These are phyloP conservation scores for Pterocarpus macrocarpus DNA, from an alignment of 306 rosid species.

Conservation along the genomic window DNA sequence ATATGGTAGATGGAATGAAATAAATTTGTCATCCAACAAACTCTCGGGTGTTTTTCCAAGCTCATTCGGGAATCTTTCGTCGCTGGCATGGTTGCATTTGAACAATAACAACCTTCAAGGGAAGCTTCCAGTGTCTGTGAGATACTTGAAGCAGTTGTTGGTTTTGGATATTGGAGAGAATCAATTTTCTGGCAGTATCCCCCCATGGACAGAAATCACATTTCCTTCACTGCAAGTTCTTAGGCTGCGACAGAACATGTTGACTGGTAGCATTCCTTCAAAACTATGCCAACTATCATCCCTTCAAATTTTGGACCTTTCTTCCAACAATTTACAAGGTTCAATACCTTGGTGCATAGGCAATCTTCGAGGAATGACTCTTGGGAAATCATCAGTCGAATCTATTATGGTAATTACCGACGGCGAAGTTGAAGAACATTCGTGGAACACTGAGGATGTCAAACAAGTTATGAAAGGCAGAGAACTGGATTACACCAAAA, in stretches of 20 bases:
- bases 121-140: neutral
- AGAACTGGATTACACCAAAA: neutral
- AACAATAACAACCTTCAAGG: constrained; percentile 7
- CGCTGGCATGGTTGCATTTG: neutral
- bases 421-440: neutral
- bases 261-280: constrained; percentile 33
- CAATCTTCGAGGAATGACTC: constrained; percentile 25
- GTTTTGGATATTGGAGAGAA: constrained; percentile 33
- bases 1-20: rapidly evolving
- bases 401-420: neutral
- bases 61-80: neutral
- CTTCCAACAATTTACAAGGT: neutral
- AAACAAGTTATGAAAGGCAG: constrained; percentile 20
- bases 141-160: neutral
- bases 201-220: neutral
- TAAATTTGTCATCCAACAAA: constrained; percentile 21
- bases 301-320: constrained; percentile 29
- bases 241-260: constrained; percentile 11
- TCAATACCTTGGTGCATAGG: constrained; percentile 21
- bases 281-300: neutral
- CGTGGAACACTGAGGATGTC: neutral
- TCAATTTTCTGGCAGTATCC: constrained; percentile 9
- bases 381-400: neutral
- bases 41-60: neutral
- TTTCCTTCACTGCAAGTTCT: constrained; percentile 14